Evolutionary conservation across 495 filamentous ascomycete genomes (phyloP), one percentile per base, ranked within the genome.

Genomic region (Penicillium silybi): DNA sequence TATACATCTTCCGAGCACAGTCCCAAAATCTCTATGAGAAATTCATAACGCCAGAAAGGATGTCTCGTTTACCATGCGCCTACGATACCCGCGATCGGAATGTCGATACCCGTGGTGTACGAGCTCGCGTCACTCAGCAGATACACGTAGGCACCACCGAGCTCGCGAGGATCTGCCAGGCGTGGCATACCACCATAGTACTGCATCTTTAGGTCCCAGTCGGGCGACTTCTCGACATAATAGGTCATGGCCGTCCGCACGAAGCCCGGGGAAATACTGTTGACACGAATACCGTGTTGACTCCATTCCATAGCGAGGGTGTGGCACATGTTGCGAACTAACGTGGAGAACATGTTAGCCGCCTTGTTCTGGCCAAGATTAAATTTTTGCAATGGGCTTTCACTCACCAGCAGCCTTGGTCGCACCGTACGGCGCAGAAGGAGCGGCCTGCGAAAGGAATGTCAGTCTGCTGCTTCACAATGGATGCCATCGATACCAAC

Each of bases 271-370:
- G 59, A 64, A 8, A 70, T 61, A 29, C 63, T 65, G 58, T 74
- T 74, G 35, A 73, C 70, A 3, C 72, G 70, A 53, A 77, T 77
- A 23, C 72, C 71, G 45, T 78, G 67, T 37, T 70, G 61, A 45
- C 68, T 69, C 72, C 71, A 76, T 50, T 76, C 72, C 71, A 76
- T 76, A 6, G 74, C 72, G 25, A 76, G 61, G 16, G 73, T 74
- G 41, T 74, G 68, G 38, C 55, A 64, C 57, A 68, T 63, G 26
- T 65, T 65, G 13, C 62, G 65, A 18, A 68, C 65, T 65, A 20
- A n/a, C 27, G 6, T 16, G 13, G 29, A 49, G 7, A 5, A 10
- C 25, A 42, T 9, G 8, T 20, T 15, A 29, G 45, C 37, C 15
- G 37, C 18, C 7, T 41, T 22, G 6, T 7, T n/a, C n/a, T n/a